These are phyloP conservation scores for Andalucia godoyi DNA, from an alignment of 78 protist genomes.

Conservation along the genomic window DNA sequence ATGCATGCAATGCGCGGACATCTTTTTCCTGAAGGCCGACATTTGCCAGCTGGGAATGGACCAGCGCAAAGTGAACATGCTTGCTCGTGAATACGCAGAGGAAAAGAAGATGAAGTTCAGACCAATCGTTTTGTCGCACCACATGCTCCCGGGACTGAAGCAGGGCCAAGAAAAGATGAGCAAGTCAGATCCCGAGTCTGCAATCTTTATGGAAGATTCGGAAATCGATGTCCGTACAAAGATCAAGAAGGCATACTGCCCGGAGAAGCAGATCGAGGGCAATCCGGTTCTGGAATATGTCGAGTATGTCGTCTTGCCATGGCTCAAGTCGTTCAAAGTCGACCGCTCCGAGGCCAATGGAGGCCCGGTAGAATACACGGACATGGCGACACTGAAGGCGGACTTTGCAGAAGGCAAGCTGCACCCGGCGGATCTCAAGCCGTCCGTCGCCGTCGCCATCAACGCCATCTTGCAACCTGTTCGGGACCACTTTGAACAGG, in stretches of 20 bases:
- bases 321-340: neutral
- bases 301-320: slow-evolving; percentile 26
- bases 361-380: slow-evolving; percentile 16
- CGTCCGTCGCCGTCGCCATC: slow-evolving; percentile 25
- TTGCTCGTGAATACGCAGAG: slow-evolving; percentile 94
- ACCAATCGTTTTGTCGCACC: slow-evolving; percentile 93
- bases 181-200: slow-evolving; percentile 88
- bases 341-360: slow-evolving; percentile 19
- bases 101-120: slow-evolving; percentile 50
- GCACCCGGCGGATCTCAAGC: neutral
- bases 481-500: slow-evolving; percentile 52
- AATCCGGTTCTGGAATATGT: slow-evolving; percentile 42
- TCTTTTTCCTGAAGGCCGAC: slow-evolving; percentile 90
- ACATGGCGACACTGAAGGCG: neutral
- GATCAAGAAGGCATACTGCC: slow-evolving; percentile 46
- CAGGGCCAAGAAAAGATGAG: slow-evolving; percentile 91
- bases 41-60: slow-evolving; percentile 98
- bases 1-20: slow-evolving; percentile 94
- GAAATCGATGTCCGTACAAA: slow-evolving; percentile 70
- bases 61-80: slow-evolving; percentile 96
- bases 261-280: neutral
- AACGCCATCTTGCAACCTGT: slow-evolving; percentile 76
- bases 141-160: slow-evolving; percentile 79
- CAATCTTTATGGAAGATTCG: slow-evolving; percentile 96
- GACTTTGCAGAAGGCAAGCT: neutral